Evolutionary conservation across 2,329 filamentous ascomycete genomes (phyloP), one percentile per base, ranked within the genome.

Genomic region (Leptographium radiaticola): DNA sequence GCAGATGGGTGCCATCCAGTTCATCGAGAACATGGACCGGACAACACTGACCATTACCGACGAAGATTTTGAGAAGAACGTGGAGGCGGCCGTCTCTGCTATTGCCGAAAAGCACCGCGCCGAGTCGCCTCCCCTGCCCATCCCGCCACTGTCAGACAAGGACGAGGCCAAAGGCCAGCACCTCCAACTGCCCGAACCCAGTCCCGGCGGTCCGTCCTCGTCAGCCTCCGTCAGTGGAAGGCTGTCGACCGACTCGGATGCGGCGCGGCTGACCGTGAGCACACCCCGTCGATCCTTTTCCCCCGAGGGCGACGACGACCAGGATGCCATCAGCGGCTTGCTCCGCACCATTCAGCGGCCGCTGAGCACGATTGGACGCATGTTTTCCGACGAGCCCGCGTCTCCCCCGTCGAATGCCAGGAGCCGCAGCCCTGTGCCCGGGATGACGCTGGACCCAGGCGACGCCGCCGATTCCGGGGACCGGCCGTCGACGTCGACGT

Each of bases 11-110:
- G 93, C 89, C 42, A 85, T 98, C 50, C 89, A 95, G 62, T 98
- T 98, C 67, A 87, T 98, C 61, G 93, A 98, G 71, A 94, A 88
- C 56, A 83, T 98, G 68, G 93, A 98, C 68, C 84, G 90, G 46
- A 97, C 93, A 1, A 91, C 86, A 31, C 72, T 98, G 9, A 97
- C 93, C 1, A 93, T 98, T 51, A 85, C 85, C 2, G 90, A 98
- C 63, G 89, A 93, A 54, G 93, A 97, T 40, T 98, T 98, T 63
- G 93, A 98, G 66, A 81, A 80, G 64, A 90, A 95, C 60, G 94
- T 98, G n/a, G 93, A 98, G 70, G 86, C 86, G 5, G 90, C 93
- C 9, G 94, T 98, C 4, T 95, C 89, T 7, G 88, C 87, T 44
- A 98, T 98, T 60, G 91, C 93, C 2, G 91, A 96, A 69, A 88